A percentile compares a stretch with the other conserved stretches of the same genome.
Conservation (phyloP, 108 stramenopile genomes). For the Fistulifera solaris region DNA sequence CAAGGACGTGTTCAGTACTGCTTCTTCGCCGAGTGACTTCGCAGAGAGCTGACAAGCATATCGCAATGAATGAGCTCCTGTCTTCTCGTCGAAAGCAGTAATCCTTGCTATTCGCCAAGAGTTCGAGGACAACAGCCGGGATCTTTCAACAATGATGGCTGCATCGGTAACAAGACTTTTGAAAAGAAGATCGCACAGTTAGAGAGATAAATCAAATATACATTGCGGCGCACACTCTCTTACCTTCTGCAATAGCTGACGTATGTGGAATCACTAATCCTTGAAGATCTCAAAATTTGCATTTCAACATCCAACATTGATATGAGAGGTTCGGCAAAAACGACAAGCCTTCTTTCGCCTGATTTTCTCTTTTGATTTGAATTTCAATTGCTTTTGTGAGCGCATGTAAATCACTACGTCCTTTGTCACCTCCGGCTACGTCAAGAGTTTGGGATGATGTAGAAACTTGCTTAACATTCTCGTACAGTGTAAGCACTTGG, state of each 20-base stretch:
- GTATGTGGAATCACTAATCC: conserved; percentile 11
- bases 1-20: background rate
- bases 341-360: background rate
- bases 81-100: conserved; percentile 22
- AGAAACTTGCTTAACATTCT: conserved; percentile 15
- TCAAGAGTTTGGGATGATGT: background rate
- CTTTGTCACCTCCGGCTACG: background rate
- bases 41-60: conserved; percentile 11
- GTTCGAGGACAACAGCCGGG: conserved; percentile 1
- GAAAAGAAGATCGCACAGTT: background rate
- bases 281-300: conserved; percentile 24
- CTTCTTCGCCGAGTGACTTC: background rate
- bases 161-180: conserved; percentile 14
- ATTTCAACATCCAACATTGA: conserved; percentile 22
- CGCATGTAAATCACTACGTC: conserved; percentile 8
- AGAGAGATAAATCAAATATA: background rate
- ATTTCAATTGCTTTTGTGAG: conserved; percentile 16
- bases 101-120: conserved; percentile 24
- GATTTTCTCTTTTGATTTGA: conserved; percentile 5
- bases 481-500: conserved; percentile 25
- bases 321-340: conserved; percentile 32
- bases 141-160: conserved; percentile 21
- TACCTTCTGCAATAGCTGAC: conserved; percentile 25
- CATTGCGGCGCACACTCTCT: background rate
- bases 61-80: conserved; percentile 24